Evolutionary conservation across 2,329 filamentous ascomycete genomes (phyloP).

Genomic region (Colletotrichum sp.): DNA sequence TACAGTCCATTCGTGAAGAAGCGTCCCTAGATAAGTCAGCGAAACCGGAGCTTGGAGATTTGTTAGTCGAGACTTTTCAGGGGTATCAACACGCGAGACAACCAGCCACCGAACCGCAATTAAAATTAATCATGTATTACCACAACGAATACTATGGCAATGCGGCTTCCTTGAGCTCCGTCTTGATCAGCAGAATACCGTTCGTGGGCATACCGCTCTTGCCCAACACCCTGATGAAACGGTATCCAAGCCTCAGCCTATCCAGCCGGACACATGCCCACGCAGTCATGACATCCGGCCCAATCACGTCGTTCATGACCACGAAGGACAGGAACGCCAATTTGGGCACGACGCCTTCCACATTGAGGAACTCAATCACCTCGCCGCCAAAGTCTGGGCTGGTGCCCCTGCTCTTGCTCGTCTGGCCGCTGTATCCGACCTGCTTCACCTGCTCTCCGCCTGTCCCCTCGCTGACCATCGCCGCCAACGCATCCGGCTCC

Average conservation of each 20-base stretch:
- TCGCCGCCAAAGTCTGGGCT: constrained; percentile 69
- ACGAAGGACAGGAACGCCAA: constrained; percentile 82
- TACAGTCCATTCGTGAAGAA: no score
- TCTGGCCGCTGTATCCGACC: constrained; percentile 62
- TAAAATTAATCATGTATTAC: no score
- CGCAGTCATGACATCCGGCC: constrained; percentile 77
- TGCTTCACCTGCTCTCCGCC: constrained; percentile 38
- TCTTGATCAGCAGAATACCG: constrained; percentile 76
- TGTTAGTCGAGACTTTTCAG: no score
- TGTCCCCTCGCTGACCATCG: constrained; percentile 42
- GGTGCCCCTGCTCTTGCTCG: constrained; percentile 60
- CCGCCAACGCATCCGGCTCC: constrained; percentile 57
- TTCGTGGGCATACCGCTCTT: constrained; percentile 67
- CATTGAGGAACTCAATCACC: constrained; percentile 60
- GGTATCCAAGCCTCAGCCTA: constrained; percentile 74
- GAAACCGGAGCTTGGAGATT: no score
- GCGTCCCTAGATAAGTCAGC: no score
- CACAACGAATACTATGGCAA: no score
- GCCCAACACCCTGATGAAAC: constrained; percentile 79
- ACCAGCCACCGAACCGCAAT: no score
- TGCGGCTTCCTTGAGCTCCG: not conserved
- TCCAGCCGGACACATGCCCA: constrained; percentile 92
- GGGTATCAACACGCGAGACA: no score
- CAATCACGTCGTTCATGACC: constrained; percentile 84
- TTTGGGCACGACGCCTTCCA: constrained; percentile 66